A percentile compares a stretch with the other conserved stretches of the same genome.
phyloP scores from a whole-genome alignment of 352 stramenopile genomes.

The Phytophthora rubi region DNA sequence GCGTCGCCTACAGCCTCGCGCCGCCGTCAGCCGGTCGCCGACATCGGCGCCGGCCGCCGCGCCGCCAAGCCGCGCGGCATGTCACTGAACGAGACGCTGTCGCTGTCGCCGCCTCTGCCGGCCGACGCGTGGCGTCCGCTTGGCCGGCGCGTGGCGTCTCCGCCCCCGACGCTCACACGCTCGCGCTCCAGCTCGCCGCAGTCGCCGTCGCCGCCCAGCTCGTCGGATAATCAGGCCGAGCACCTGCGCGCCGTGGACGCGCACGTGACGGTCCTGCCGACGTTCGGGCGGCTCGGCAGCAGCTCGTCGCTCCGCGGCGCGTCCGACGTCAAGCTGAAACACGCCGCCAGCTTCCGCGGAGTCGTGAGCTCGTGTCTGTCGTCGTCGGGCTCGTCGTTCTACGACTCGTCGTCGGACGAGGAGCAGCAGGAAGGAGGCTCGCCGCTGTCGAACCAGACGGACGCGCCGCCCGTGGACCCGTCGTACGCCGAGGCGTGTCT shows the following conservation, averaged over 20 bases:
- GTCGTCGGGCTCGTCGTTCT: slow-evolving; percentile 60
- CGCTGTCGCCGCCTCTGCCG: slow-evolving; percentile 32
- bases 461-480: slow-evolving; percentile 39
- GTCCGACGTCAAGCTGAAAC: slow-evolving; percentile 29
- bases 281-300: slow-evolving; percentile 42
- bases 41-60: slow-evolving; percentile 6
- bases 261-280: slow-evolving; percentile 23
- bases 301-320: slow-evolving; percentile 25
- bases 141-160: slow-evolving; percentile 48
- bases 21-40: slow-evolving; percentile 3
- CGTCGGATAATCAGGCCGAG: slow-evolving; percentile 36
- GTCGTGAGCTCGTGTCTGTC: slow-evolving; percentile 55
- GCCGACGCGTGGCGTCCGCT: slow-evolving; percentile 55
- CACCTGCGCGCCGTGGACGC: slow-evolving; percentile 22
- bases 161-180: slow-evolving; percentile 26
- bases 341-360: slow-evolving; percentile 52
- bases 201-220: slow-evolving; percentile 19
- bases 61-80: slow-evolving; percentile 45
- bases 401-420: slow-evolving; percentile 59
- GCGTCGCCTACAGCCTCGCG: slow-evolving; percentile 18
- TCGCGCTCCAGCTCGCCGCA: slow-evolving; percentile 29
- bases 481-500: slow-evolving; percentile 59
- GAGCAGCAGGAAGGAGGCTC: slow-evolving; percentile 36
- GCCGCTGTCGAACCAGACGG: slow-evolving; percentile 24
- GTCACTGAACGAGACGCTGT: slow-evolving; percentile 49